Evolutionary conservation across 352 stramenopile genomes (phyloP).

Genomic region (Phytophthora lateralis): DNA sequence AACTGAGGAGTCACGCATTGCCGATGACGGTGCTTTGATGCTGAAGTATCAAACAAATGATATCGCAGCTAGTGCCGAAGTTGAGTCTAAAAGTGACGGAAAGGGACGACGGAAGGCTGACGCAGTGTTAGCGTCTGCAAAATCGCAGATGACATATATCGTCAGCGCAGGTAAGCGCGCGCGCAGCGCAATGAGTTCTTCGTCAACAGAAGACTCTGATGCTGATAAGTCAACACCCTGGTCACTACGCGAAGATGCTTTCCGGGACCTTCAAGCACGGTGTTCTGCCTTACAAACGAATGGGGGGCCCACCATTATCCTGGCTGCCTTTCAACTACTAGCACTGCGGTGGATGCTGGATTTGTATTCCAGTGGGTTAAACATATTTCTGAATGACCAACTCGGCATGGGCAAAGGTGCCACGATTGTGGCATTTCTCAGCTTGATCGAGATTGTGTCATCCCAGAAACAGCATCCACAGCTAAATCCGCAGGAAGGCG

Average conservation of each 20-base stretch:
- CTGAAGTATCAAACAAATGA: slow-evolving; percentile 55
- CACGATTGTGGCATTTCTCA: slow-evolving; percentile 79
- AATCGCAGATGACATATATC: slow-evolving; percentile 50
- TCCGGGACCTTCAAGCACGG: slow-evolving; percentile 35
- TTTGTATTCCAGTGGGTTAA: slow-evolving; percentile 63
- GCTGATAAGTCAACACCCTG: slow-evolving; percentile 14
- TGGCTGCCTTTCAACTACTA: slow-evolving; percentile 78
- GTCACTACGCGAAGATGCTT: slow-evolving; percentile 28
- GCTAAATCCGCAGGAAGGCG: slow-evolving; percentile 9
- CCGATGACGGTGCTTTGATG: slow-evolving; percentile 17
- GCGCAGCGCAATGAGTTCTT: slow-evolving; percentile 51
- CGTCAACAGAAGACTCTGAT: slow-evolving; percentile 10
- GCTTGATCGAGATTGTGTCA: slow-evolving; percentile 48
- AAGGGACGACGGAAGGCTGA: slow-evolving; percentile 21
- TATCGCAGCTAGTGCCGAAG: slow-evolving; percentile 19
- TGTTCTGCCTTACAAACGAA: slow-evolving; percentile 29
- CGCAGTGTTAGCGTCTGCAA: slow-evolving; percentile 23
- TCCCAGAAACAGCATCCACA: slow-evolving; percentile 24
- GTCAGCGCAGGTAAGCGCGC: slow-evolving; percentile 51
- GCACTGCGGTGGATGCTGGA: slow-evolving; percentile 85
- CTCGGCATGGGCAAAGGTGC: slow-evolving; percentile 86
- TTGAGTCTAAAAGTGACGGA: slow-evolving; percentile 20
- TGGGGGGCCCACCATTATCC: slow-evolving; percentile 43
- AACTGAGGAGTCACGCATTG: slow-evolving; percentile 19
- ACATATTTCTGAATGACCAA: slow-evolving; percentile 87